Evolutionary conservation across 2,329 filamentous ascomycete genomes (phyloP), one percentile per base, ranked within the genome.

Genomic region (Hymenoscyphus linearis): DNA sequence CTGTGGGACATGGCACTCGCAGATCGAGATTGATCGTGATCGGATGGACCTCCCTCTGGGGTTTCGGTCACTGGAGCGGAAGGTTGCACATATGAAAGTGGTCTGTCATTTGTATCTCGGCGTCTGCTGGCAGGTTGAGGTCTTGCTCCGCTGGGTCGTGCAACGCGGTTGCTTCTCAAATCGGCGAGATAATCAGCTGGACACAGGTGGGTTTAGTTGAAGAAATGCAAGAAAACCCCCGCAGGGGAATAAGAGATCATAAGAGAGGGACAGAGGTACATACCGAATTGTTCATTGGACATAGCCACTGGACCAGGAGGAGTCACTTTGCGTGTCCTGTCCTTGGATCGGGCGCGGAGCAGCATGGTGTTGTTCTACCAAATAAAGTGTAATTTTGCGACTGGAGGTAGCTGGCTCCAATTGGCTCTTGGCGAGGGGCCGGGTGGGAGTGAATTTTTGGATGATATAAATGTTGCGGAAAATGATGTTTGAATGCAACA

Each of bases 171-270:
- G 67, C 82, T 84, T 67, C 90, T 86, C 37, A 93, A 82, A 67
- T 87, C 84, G 67, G 86, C 80, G 37, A 92, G 82, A 73, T 91
- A 93, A 63, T 80, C 79, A 66, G 86, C 89, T 91, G 75, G 63
- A 66, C 50, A 37, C 52, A 22, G 27, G 22, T 57, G 14, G 50
- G n/a, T 9, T 56, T 40, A 56, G 54, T 35, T 53, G 12, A 3
- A n/a, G 37, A n/a, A 44, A 31, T 9, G 13, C 12, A 40, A 31
- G 9, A n/a, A 37, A 40, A 47, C 10, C 10, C 31, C 31, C 31
- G 3, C 31, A 22, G 14, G 25, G 36, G 4, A 18, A 44, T 40
- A 40, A n/a, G 13, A 9, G 6, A n/a, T 55, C 37, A 56, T 26
- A n/a, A 40, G n/a, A 47, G 7, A 36, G 9, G 36, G 53, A 50